These are phyloP conservation scores for Starmerella floris DNA, from an alignment of 805 yeast genomes.

Conservation along the genomic window DNA sequence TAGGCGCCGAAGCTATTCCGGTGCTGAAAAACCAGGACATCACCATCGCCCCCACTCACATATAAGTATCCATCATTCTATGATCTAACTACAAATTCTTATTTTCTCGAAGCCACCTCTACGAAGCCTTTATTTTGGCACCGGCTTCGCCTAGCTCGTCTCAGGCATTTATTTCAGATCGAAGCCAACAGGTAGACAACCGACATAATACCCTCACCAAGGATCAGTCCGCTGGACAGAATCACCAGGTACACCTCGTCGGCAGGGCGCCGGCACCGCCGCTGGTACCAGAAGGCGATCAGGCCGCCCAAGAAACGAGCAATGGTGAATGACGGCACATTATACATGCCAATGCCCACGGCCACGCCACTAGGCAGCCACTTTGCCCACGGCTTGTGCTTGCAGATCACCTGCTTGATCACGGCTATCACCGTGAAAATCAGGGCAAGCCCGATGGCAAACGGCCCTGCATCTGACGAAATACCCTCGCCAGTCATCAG, in stretches of 20 bases:
- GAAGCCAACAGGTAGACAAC: conserved; percentile 65
- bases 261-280: conserved; percentile 24
- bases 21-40: too few relatives aligned
- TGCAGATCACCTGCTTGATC: conserved; percentile 28
- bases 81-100: too few relatives aligned
- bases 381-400: conserved; percentile 19
- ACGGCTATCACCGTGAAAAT: conserved; percentile 49
- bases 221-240: conserved; percentile 77
- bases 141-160: too few relatives aligned
- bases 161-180: too few relatives aligned
- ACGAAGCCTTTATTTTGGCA: too few relatives aligned
- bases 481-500: conserved; percentile 82
- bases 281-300: conserved; percentile 39
- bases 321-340: conserved; percentile 81
- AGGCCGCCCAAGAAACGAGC: conserved; percentile 89
- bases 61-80: too few relatives aligned
- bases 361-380: conserved; percentile 91
- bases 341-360: conserved; percentile 92
- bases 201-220: conserved; percentile 89
- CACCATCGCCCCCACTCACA: too few relatives aligned
- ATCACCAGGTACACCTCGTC: conserved; percentile 67
- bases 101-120: too few relatives aligned
- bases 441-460: conserved; percentile 56
- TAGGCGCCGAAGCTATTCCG: too few relatives aligned
- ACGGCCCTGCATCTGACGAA: conserved; percentile 60